Percentiles rank a stretch among this genome's conserved stretches.
phyloP scores from a whole-genome alignment of 306 rosid genomes.

The Prosopis cineraria region DNA sequence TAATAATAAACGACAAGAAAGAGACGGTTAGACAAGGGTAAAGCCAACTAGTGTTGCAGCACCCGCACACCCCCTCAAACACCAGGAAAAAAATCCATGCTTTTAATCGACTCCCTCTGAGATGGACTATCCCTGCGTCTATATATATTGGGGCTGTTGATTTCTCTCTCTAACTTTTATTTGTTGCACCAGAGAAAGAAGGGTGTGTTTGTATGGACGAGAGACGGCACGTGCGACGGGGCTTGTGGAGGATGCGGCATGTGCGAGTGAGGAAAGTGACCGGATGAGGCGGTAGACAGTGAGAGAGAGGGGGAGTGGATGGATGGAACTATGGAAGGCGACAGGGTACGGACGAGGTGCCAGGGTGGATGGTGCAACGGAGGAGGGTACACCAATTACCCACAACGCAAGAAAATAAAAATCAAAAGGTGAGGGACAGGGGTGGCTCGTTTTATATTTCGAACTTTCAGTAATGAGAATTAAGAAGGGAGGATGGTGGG shows the following conservation, averaged over 20 bases:
- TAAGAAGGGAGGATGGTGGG: not conserved
- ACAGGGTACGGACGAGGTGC: constrained; percentile 83
- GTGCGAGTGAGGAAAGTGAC: constrained; percentile 25
- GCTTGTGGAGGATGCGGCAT: constrained; percentile 7
- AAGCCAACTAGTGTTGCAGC: constrained; percentile 31
- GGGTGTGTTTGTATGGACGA: constrained; percentile 51
- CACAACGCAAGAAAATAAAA: not conserved
- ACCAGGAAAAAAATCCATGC: constrained; percentile 27
- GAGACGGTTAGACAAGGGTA: constrained; percentile 5
- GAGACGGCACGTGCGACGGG: constrained; percentile 37
- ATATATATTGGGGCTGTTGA: constrained; percentile 5
- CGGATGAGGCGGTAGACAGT: constrained; percentile 13
- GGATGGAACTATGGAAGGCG: constrained; percentile 43
- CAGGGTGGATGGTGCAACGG: constrained; percentile 59
- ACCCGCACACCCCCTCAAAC: constrained; percentile 4
- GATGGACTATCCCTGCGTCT: constrained; percentile 18
- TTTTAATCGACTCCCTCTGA: constrained; percentile 23
- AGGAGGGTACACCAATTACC: constrained; percentile 29
- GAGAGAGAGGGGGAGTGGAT: constrained; percentile 14
- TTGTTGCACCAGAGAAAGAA: constrained; percentile 83
- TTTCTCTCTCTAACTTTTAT: constrained; percentile 55
- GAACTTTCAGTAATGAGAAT: too few species aligned
- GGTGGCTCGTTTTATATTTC: not conserved
- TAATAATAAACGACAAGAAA: not conserved
- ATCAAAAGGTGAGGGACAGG: not conserved